phyloP scores from a whole-genome alignment of 2,329 filamentous ascomycete genomes.

The Fusarium duplospermum region DNA sequence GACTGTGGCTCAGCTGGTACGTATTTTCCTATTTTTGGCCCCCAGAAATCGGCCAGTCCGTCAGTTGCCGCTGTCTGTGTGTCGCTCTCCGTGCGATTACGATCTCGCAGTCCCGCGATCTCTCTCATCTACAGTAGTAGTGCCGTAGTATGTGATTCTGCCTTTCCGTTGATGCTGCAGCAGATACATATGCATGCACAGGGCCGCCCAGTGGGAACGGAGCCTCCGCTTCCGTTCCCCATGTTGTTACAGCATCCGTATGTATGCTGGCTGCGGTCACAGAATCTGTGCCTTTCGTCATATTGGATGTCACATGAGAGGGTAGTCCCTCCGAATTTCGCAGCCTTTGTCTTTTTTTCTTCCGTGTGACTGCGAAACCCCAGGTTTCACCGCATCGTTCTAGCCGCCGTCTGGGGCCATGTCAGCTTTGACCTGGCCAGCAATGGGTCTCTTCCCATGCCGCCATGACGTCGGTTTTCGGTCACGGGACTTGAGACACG shows the following conservation, averaged over 20 bases:
- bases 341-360: slow-evolving; percentile 4
- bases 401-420: slow-evolving; percentile 30
- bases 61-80: slow-evolving; percentile 15
- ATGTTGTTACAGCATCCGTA: not conserved
- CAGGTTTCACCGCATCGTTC: slow-evolving; percentile 39
- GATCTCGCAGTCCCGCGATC: slow-evolving; percentile 17
- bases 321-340: slow-evolving; percentile 13
- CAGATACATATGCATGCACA: slow-evolving; percentile 26
- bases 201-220: slow-evolving; percentile 16
- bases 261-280: slow-evolving; percentile 18
- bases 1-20: slow-evolving; percentile 35
- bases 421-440: slow-evolving; percentile 18
- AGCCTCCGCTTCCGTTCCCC: slow-evolving; percentile 17
- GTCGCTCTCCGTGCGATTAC: not conserved
- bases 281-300: slow-evolving; percentile 5
- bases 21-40: slow-evolving; percentile 43
- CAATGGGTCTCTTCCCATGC: slow-evolving; percentile 6
- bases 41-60: slow-evolving; percentile 33
- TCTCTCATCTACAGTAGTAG: slow-evolving; percentile 1
- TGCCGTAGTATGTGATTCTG: slow-evolving; percentile 22
- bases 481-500: slow-evolving; percentile 34
- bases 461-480: slow-evolving; percentile 35
- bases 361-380: slow-evolving; percentile 35
- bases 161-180: slow-evolving; percentile 31
- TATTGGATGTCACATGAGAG: slow-evolving; percentile 39